Evolutionary conservation across 2,329 filamentous ascomycete species (phyloP).

Genomic region (Chrysoporthe cubensis): DNA sequence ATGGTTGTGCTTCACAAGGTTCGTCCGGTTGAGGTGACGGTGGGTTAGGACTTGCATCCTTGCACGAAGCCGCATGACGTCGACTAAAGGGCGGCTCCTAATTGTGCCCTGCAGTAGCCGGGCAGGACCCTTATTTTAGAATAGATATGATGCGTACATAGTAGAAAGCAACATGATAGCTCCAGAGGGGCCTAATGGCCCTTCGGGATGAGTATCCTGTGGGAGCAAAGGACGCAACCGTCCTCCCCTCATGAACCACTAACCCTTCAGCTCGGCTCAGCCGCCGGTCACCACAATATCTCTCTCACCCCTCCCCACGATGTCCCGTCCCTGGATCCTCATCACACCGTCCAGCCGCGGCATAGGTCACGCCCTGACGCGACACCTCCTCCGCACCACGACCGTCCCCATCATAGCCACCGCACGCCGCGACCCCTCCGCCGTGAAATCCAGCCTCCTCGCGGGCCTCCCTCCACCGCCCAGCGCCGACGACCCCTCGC

Average conservation of each 20-base stretch:
- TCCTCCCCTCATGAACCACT: too few relatives aligned
- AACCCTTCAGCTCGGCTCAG: too few relatives aligned
- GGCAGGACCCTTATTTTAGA: background rate
- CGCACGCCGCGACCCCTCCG: conserved; percentile 43
- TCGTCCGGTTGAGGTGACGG: background rate
- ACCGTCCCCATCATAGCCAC: conserved; percentile 53
- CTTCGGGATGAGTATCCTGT: too few relatives aligned
- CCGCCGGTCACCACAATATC: too few relatives aligned
- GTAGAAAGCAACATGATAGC: background rate
- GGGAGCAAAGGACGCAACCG: background rate
- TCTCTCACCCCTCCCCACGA: conserved; percentile 27
- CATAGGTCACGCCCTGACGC: conserved; percentile 53
- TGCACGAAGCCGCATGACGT: background rate
- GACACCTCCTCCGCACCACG: conserved; percentile 52
- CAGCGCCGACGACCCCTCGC: conserved; percentile 30
- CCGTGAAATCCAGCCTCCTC: conserved; percentile 42
- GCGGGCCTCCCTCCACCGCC: conserved; percentile 32
- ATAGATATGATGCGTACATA: conserved; percentile 1
- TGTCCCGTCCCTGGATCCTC: conserved; percentile 56
- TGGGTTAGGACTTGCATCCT: background rate
- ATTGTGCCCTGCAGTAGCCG: background rate
- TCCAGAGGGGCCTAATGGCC: background rate
- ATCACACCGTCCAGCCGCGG: conserved; percentile 52
- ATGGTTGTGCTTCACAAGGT: background rate
- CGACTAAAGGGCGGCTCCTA: background rate